phyloP scores from a whole-genome alignment of 108 stramenopile species.

The Conticribra guillardii region DNA sequence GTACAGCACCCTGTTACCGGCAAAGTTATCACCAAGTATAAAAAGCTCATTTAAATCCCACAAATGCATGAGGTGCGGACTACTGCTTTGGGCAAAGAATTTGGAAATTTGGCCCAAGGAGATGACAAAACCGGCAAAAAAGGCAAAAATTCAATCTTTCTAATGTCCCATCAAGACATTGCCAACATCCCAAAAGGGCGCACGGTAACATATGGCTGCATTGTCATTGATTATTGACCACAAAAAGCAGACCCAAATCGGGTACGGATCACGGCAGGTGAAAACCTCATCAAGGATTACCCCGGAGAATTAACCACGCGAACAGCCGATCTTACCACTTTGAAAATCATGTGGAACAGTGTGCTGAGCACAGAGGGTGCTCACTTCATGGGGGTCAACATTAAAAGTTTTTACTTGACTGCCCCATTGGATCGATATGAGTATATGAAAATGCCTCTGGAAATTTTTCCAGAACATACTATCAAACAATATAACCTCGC shows the following conservation, averaged over 20 bases:
- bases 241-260: constrained; percentile 40
- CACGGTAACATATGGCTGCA: constrained; percentile 34
- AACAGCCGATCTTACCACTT: constrained; percentile 38
- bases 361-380: constrained; percentile 42
- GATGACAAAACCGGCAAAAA: background rate
- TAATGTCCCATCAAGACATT: constrained; percentile 8
- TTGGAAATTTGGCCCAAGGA: constrained; percentile 10
- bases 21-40: constrained; percentile 4
- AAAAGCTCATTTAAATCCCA: background rate
- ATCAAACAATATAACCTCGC: constrained; percentile 44
- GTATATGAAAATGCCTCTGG: no score
- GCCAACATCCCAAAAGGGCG: constrained; percentile 22
- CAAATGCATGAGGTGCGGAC: background rate
- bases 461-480: no score
- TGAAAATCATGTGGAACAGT: constrained; percentile 55
- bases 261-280: constrained; percentile 43
- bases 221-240: constrained; percentile 37
- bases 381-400: constrained; percentile 33
- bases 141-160: constrained; percentile 7
- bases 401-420: constrained; percentile 59
- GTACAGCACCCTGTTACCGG: constrained; percentile 4
- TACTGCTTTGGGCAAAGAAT: constrained; percentile 15
- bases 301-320: constrained; percentile 24
- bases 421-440: constrained; percentile 41
- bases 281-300: constrained; percentile 45